These are phyloP conservation scores for Yarrowia divulgata DNA, from an alignment of 805 yeast genomes.

Conservation along the genomic window DNA sequence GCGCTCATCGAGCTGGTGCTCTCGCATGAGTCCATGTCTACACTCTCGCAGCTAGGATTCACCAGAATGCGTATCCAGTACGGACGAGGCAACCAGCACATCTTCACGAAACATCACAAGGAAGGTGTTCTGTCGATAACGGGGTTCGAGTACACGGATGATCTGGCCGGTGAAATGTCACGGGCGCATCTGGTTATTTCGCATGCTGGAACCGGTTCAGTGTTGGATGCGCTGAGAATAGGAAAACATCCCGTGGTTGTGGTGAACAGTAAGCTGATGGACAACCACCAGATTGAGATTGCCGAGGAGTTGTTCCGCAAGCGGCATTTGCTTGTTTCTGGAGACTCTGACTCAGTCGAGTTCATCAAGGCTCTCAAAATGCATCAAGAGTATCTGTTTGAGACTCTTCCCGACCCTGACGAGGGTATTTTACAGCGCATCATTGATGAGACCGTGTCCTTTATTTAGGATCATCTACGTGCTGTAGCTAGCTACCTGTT, in stretches of 20 bases:
- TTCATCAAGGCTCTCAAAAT: constrained; percentile 7
- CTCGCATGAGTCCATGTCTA: constrained; percentile 49
- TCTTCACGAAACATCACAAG: constrained; percentile 39
- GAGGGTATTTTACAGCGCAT: constrained; percentile 14
- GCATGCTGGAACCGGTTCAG: constrained; percentile 94
- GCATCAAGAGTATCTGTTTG: constrained; percentile 38
- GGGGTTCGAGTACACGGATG: constrained; percentile 59
- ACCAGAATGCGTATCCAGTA: constrained; percentile 62
- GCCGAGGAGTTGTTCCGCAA: constrained; percentile 61
- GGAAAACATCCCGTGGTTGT: constrained; percentile 70
- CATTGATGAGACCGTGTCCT: constrained; percentile 16
- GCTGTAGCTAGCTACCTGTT: neutral
- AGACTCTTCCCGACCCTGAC: constrained; percentile 40
- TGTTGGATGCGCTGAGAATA: constrained; percentile 73
- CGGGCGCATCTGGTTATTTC: constrained; percentile 71
- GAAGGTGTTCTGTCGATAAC: constrained; percentile 46
- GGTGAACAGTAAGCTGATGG: constrained; percentile 75
- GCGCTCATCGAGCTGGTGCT: constrained; percentile 60
- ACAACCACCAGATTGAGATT: constrained; percentile 83
- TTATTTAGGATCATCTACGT: neutral
- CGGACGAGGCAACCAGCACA: constrained; percentile 55
- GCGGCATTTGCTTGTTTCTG: constrained; percentile 47
- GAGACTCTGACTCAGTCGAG: constrained; percentile 34
- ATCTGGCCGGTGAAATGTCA: constrained; percentile 55
- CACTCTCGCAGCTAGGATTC: constrained; percentile 53